Evolutionary conservation across 768 basidiomycete species (phyloP).

Genomic region (Boletus rubescentipes): DNA sequence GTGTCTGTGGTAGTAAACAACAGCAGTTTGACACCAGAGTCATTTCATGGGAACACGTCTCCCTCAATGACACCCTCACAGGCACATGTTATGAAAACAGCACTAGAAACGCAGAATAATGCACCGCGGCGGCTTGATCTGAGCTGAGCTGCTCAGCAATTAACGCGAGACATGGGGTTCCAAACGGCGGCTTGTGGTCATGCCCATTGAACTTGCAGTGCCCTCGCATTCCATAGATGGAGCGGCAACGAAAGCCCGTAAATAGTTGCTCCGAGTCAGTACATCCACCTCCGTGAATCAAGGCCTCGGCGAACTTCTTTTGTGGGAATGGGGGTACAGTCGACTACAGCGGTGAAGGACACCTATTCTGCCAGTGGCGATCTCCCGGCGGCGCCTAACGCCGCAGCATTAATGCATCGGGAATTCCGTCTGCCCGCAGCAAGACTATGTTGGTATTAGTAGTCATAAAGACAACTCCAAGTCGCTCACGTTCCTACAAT

Average conservation of each 20-base stretch:
- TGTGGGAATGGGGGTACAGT: background rate
- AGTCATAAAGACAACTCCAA: background rate
- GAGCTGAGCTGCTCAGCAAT: constrained; percentile 18
- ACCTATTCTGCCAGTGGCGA: too few relatives aligned
- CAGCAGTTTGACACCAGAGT: constrained; percentile 53
- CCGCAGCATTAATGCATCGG: too few relatives aligned
- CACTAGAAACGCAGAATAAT: constrained; percentile 19
- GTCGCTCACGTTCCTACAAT: too few relatives aligned
- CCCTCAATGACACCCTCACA: constrained; percentile 38
- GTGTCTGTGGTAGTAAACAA: constrained; percentile 29
- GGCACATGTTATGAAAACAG: constrained; percentile 10
- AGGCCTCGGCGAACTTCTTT: too few relatives aligned
- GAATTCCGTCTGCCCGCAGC: background rate
- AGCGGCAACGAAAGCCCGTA: background rate
- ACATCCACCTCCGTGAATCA: background rate
- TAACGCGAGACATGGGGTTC: background rate
- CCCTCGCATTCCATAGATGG: background rate
- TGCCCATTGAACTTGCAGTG: background rate
- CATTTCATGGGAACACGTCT: constrained; percentile 58
- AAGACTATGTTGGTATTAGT: background rate
- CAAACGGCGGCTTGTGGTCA: background rate
- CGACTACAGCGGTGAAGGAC: background rate
- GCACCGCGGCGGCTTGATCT: constrained; percentile 26
- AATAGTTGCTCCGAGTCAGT: background rate
- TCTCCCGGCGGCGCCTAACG: too few relatives aligned